Percentiles rank a stretch among this genome's conserved stretches.
These are phyloP conservation scores for Boletus bicolor DNA, from an alignment of 768 basidiomycete genomes.

Conservation along the genomic window DNA sequence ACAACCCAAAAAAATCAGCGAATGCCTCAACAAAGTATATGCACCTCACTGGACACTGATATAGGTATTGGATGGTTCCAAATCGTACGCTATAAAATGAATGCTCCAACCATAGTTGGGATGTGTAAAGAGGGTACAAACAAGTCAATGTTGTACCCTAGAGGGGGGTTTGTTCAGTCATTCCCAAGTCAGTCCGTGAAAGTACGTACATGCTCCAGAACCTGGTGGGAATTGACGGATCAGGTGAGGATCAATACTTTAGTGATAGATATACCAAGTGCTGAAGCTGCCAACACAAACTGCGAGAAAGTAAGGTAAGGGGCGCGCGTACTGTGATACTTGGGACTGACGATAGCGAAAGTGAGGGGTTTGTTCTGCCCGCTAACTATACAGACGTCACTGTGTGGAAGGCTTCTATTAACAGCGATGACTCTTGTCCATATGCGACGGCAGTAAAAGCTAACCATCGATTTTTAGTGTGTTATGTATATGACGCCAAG, in stretches of 20 bases:
- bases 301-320: background rate
- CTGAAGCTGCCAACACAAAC: background rate
- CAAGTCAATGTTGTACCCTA: slow-evolving; percentile 8
- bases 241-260: background rate
- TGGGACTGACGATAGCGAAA: slow-evolving; percentile 3
- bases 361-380: slow-evolving; percentile 8
- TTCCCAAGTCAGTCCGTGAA: background rate
- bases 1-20: too few relatives aligned
- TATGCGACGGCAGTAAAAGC: slow-evolving; percentile 14
- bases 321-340: background rate
- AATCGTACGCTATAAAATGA: too few relatives aligned
- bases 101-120: too few relatives aligned
- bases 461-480: background rate
- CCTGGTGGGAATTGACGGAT: background rate
- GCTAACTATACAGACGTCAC: slow-evolving; percentile 7
- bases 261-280: background rate
- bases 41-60: too few relatives aligned
- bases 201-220: slow-evolving; percentile 5
- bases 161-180: background rate
- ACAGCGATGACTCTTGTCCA: slow-evolving; percentile 4
- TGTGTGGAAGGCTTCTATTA: background rate
- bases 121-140: background rate
- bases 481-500: background rate
- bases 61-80: too few relatives aligned
- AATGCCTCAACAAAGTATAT: too few relatives aligned